Conservation (phyloP, 2,329 filamentous ascomycete genomes). For the Colletotrichum kahawae region DNA sequence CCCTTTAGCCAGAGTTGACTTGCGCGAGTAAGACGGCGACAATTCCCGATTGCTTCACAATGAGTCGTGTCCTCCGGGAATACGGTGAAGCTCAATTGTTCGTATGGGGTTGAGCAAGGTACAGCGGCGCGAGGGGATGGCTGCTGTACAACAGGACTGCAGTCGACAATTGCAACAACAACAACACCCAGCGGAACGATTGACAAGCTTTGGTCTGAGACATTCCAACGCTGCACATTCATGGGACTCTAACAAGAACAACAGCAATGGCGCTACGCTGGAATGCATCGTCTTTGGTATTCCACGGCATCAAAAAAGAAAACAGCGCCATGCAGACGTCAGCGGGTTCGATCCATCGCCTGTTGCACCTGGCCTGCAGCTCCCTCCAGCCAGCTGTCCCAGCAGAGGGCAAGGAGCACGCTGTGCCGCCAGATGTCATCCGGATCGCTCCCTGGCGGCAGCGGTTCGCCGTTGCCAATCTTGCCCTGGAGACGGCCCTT, state of each 20-base stretch:
- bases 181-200: background rate
- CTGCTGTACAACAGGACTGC: background rate
- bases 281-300: background rate
- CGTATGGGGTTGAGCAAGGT: background rate
- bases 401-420: conserved; percentile 30
- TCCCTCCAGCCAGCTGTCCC: conserved; percentile 32
- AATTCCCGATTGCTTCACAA: background rate
- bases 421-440: conserved; percentile 31
- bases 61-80: background rate
- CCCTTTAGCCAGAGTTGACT: background rate
- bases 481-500: conserved; percentile 26
- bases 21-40: background rate
- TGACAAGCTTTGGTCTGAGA: background rate
- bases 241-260: background rate
- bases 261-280: background rate
- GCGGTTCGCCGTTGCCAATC: conserved; percentile 26
- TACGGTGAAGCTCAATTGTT: background rate
- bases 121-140: background rate
- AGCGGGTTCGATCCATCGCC: conserved; percentile 12
- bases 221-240: background rate
- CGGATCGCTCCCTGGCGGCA: conserved; percentile 26
- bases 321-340: background rate
- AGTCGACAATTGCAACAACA: background rate
- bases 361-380: conserved; percentile 23
- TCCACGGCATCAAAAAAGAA: background rate